Evolutionary conservation across 2,329 filamentous ascomycete genomes (phyloP), one percentile per base, ranked within the genome.

Genomic region (Leptographium radiaticola): DNA sequence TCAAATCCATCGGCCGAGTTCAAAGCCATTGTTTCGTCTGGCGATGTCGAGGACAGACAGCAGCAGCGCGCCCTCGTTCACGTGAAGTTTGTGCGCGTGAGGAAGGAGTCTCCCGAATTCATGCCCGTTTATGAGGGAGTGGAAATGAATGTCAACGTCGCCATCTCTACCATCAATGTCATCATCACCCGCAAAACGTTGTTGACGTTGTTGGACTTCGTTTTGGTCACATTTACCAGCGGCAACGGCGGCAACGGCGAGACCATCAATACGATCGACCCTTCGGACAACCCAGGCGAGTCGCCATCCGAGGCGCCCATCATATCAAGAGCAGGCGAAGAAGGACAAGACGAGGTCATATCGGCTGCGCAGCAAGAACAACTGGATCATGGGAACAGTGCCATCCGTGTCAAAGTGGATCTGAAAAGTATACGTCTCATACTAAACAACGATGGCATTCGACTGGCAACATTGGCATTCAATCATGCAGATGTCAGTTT

Each of bases 371-470:
- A 6, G 5, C 10, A 20, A 25, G 40, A 25, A 33, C 49, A 30
- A 31, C 40, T 11, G 25, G 40, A 8, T 9, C n/a, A 38, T 6
- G 67, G 67, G 15, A 72, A 72, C 33, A 86, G 87, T 54, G 94
- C 93, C 59, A 93, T 98, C 59, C 83, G 89, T 30, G 91, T 99
- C 67, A 95, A 95, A 68, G 84, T 94, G 44, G 86, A 96, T 57
- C 72, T 99, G 58, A 94, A 95, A 71, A 90, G 87, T 71, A 95
- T 99, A 59, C 82, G 89, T 2, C 76, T 98, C 33, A 91, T 98
- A 58, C 75, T 99, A 53, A 99, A 99, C 66, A 97, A 98, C 59
- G 94, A 99, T 66, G 93, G 93, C 0, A 94, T 97, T 55, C 83
- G 93, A 31, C 76, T 99, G 33, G 93, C 93, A 33, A 98, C 93